Evolutionary conservation across 768 basidiomycete species (phyloP).

Genomic region (Boletellus ananiceps): DNA sequence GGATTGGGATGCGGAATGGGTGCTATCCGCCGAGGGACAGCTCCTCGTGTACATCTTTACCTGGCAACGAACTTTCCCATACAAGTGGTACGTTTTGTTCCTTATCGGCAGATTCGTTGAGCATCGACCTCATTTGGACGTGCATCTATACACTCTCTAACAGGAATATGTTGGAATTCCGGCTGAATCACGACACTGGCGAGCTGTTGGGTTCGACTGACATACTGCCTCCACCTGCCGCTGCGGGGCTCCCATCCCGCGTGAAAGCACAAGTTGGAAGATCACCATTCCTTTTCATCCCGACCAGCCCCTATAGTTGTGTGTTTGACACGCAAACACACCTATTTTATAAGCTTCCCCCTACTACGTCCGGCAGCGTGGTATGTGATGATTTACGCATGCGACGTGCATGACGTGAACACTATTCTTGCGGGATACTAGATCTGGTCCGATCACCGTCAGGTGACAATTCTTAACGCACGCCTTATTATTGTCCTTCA

Average conservation of each 20-base stretch:
- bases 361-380: rapidly evolving
- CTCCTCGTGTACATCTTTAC: neutral
- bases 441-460: too few relatives aligned
- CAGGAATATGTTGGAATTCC: constrained; percentile 1
- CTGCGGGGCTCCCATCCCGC: too few relatives aligned
- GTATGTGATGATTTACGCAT: neutral
- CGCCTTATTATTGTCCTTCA: neutral
- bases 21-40: neutral
- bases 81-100: neutral
- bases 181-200: neutral
- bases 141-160: neutral
- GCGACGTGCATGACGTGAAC: too few relatives aligned
- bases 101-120: too few relatives aligned
- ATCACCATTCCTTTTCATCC: constrained; percentile 1
- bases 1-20: neutral
- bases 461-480: neutral
- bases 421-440: too few relatives aligned
- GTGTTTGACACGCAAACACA: constrained; percentile 2
- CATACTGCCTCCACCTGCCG: neutral
- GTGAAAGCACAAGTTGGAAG: neutral
- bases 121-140: too few relatives aligned
- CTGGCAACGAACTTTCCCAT: too few relatives aligned
- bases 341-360: neutral
- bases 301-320: rapidly evolving
- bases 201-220: neutral